Evolutionary conservation across 2,329 filamentous ascomycete species (phyloP).

Genomic region (Pseudocercospora cruenta): DNA sequence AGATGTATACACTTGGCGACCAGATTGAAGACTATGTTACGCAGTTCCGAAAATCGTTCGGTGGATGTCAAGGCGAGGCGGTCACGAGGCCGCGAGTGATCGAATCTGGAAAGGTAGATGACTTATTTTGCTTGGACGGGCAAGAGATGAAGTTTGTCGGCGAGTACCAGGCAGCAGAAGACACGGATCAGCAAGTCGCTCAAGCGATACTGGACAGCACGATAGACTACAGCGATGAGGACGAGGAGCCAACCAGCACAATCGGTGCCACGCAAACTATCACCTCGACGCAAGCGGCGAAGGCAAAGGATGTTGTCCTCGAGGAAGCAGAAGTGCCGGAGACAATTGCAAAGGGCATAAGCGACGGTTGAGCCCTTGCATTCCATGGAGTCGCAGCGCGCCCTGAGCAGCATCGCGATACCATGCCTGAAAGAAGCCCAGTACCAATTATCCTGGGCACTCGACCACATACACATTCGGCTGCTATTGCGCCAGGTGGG

Average conservation of each 20-base stretch:
- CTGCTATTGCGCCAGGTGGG: not conserved
- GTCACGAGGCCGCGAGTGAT: constrained; percentile 38
- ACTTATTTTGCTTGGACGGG: constrained; percentile 66
- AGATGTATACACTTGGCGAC: constrained; percentile 45
- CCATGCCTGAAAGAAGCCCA: not conserved
- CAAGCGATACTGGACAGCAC: constrained; percentile 13
- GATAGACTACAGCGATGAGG: constrained; percentile 5
- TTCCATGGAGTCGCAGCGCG: not conserved
- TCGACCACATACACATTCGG: too few species aligned
- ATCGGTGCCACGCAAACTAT: not conserved
- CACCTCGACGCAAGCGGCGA: not conserved
- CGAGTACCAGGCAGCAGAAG: constrained; percentile 16
- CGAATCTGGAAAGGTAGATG: constrained; percentile 50
- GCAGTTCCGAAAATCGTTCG: constrained; percentile 66
- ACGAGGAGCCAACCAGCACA: not conserved
- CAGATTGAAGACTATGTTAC: constrained; percentile 58
- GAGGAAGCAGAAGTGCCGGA: not conserved
- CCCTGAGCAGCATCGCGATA: not conserved
- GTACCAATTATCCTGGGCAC: not conserved
- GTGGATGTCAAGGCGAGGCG: constrained; percentile 61
- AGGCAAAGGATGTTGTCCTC: not conserved
- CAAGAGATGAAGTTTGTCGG: constrained; percentile 32
- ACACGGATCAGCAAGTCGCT: constrained; percentile 10
- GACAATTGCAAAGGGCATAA: not conserved
- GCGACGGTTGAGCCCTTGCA: not conserved